phyloP scores from a whole-genome alignment of 257 asterid species.

The Misopates orontium region DNA sequence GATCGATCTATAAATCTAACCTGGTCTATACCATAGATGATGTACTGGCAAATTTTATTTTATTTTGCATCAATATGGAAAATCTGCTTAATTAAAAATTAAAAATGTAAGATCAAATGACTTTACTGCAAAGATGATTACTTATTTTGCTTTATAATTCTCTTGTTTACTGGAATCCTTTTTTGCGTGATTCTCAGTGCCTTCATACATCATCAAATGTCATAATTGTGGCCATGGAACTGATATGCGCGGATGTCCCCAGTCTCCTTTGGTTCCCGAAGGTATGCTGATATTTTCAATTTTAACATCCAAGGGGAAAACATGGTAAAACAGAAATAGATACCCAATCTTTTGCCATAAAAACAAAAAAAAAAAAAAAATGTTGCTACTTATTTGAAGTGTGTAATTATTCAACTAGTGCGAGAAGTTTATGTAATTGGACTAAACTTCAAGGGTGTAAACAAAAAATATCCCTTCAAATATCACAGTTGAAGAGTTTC shows the following conservation, averaged over 20 bases:
- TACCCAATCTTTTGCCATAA: too few species aligned
- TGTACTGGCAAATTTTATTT: neutral
- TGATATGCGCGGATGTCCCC: slow-evolving; percentile 97
- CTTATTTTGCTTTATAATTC: slow-evolving; percentile 1
- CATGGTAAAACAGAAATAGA: too few species aligned
- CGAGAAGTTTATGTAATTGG: too few species aligned
- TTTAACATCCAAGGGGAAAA: neutral
- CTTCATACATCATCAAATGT: slow-evolving; percentile 74
- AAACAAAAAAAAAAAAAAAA: too few species aligned
- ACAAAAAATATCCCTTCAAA: too few species aligned
- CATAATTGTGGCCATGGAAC: slow-evolving; percentile 97
- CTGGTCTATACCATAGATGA: neutral
- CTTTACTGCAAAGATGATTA: neutral
- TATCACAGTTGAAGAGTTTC: too few species aligned
- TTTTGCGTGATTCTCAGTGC: slow-evolving; percentile 60
- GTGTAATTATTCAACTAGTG: too few species aligned
- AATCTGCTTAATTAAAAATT: neutral
- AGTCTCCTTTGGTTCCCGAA: slow-evolving; percentile 74
- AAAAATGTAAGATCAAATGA: neutral
- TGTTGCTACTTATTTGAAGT: too few species aligned
- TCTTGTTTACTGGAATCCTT: slow-evolving; percentile 21
- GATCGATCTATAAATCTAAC: neutral
- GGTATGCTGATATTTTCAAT: slow-evolving; percentile 44
- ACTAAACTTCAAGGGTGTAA: too few species aligned
- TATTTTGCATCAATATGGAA: neutral